These are phyloP conservation scores for Pseudozyma pruni DNA, from an alignment of 1,284 basidiomycete genomes.

Conservation along the genomic window DNA sequence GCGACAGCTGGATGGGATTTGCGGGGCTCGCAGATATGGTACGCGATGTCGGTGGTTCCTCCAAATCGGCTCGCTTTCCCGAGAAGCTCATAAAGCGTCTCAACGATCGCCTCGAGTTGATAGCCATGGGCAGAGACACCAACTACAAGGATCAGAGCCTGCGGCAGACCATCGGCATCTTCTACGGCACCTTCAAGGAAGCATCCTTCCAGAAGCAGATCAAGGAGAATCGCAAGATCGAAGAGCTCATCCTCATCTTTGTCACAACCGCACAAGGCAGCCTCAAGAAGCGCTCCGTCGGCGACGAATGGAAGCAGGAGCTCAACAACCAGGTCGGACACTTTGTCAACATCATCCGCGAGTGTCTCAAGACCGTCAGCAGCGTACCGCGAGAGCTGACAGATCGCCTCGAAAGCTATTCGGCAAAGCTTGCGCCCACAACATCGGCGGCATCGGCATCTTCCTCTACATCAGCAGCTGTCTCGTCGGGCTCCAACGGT, in stretches of 20 bases:
- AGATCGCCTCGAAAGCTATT: constrained; percentile 82
- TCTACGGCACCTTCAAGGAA: constrained; percentile 64
- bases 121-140: constrained; percentile 64
- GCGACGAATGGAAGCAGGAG: constrained; percentile 88
- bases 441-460: constrained; percentile 2
- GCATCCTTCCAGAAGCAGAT: constrained; percentile 70
- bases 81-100: constrained; percentile 65
- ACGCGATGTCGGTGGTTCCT: constrained; percentile 46
- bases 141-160: constrained; percentile 57
- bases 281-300: constrained; percentile 75
- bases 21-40: constrained; percentile 56
- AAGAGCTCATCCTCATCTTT: constrained; percentile 95
- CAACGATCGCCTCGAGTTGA: constrained; percentile 60
- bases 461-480: constrained; percentile 5
- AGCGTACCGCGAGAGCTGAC: constrained; percentile 78
- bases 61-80: constrained; percentile 56
- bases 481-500: constrained; percentile 24
- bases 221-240: constrained; percentile 95
- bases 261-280: constrained; percentile 77
- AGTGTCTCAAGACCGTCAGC: constrained; percentile 73
- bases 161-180: constrained; percentile 61
- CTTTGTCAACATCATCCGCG: constrained; percentile 85
- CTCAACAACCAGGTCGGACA: constrained; percentile 88
- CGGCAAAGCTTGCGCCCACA: constrained; percentile 74
- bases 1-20: constrained; percentile 59